These are phyloP conservation scores for Viridothelium virens DNA, from an alignment of 495 filamentous ascomycete species.

Conservation along the genomic window DNA sequence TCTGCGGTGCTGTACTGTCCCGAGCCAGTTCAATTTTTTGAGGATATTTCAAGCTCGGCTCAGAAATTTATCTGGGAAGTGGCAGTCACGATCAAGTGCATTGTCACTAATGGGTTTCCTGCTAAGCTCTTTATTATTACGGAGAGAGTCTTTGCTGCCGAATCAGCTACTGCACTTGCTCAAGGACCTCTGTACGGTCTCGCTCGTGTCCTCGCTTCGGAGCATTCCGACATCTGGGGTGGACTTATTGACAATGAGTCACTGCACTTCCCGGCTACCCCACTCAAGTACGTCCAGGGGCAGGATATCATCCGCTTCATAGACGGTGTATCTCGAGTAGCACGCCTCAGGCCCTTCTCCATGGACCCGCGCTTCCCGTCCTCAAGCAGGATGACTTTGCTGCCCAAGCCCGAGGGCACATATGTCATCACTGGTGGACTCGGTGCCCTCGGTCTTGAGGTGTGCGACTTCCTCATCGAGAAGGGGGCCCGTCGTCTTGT, in stretches of 20 bases:
- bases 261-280: constrained; percentile 26
- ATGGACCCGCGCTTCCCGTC: neutral
- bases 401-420: constrained; percentile 36
- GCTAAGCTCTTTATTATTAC: neutral
- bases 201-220: constrained; percentile 35
- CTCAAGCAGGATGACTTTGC: constrained; percentile 13
- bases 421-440: constrained; percentile 45
- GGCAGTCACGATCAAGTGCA: neutral
- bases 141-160: neutral
- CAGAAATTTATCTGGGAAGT: no score
- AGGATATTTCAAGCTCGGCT: neutral
- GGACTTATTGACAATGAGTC: constrained; percentile 34
- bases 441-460: constrained; percentile 38
- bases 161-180: constrained; percentile 28
- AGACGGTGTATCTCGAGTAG: constrained; percentile 38
- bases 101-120: neutral
- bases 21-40: neutral
- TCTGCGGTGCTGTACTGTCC: neutral
- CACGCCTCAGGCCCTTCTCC: constrained; percentile 28
- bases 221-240: constrained; percentile 38
- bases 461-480: constrained; percentile 35
- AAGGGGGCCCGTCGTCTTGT: constrained; percentile 39
- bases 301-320: constrained; percentile 41
- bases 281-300: constrained; percentile 34
- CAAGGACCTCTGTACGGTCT: constrained; percentile 36